These are phyloP conservation scores for Peniophora sp. DNA, from an alignment of 1,284 basidiomycete species.

Conservation along the genomic window DNA sequence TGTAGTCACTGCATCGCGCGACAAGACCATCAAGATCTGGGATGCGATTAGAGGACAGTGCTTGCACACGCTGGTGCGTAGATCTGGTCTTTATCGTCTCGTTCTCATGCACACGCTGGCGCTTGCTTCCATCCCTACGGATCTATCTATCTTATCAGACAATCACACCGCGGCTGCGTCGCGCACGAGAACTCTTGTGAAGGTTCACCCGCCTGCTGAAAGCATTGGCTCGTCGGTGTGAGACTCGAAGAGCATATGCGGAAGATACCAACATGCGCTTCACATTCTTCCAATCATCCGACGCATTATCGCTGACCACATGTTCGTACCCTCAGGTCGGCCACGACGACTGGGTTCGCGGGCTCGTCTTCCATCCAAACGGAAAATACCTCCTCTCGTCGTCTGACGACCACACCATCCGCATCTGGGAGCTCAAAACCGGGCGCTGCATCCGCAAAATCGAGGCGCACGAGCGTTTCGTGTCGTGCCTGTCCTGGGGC, in stretches of 20 bases:
- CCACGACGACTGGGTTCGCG: conserved; percentile 68
- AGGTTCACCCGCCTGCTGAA: no score
- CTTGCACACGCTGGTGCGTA: conserved; percentile 53
- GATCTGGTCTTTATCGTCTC: no score
- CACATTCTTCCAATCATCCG: background rate
- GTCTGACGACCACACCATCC: conserved; percentile 71
- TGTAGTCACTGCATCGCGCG: conserved; percentile 61
- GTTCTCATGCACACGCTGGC: background rate
- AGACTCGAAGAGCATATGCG: no score
- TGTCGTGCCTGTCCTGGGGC: conserved; percentile 61
- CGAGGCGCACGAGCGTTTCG: conserved; percentile 68
- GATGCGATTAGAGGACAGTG: conserved; percentile 59
- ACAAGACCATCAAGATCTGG: conserved; percentile 72
- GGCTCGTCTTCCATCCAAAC: conserved; percentile 63
- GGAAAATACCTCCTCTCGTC: conserved; percentile 69
- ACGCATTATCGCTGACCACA: background rate
- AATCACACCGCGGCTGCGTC: no score
- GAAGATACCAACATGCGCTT: no score
- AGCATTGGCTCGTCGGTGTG: no score
- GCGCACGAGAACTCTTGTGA: no score
- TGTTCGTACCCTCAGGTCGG: conserved; percentile 37
- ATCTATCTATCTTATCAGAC: no score
- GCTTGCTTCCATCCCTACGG: no score
- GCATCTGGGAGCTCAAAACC: conserved; percentile 67
- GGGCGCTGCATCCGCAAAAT: conserved; percentile 62